Evolutionary conservation across 2,329 filamentous ascomycete genomes (phyloP), one percentile per base, ranked within the genome.

Genomic region (Trichoderma gracile): DNA sequence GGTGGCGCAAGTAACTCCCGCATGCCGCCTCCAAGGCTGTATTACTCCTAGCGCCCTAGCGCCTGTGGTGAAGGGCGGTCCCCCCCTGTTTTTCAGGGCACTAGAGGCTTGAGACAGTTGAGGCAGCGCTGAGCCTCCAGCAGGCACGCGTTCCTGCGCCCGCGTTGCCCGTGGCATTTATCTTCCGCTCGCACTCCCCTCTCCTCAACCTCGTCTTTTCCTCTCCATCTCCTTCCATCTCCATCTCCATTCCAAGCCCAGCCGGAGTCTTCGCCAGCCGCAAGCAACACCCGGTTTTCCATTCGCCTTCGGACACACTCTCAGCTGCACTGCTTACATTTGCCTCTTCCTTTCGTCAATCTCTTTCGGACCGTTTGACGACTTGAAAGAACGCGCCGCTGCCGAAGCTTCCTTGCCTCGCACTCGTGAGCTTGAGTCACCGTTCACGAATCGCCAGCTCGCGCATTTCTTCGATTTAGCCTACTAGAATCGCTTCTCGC

Each of bases 141-240:
- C 56, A 21, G 63, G 57, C 63, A 56, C 63, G 63, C 63, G 63
- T 65, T 64, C 63, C 58, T 65, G 42, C 58, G 52, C 64, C 47
- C 53, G 54, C 53, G 61, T 40, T 54, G 42, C 49, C 50, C n/a
- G n/a, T 23, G 25, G 15, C 23, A 63, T 63, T 56, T 63, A 57
- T 57, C 52, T 43, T 21, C 45, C 45, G 17, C 64, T 53, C 27
- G 25, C 50, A 38, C 52, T 63, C 59, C 64, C 47, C 58, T 57
- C 57, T 50, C 33, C 63, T 46, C 45, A 60, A 49, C 45, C 43
- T 52, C 45, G 25, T n/a, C 54, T 56, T 38, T 49, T 57, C 45
- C 50, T 63, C 45, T 53, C 52, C 33, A 38, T 38, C 33, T 38
- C 30, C 30, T 7, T 33, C 33, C 30, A 33, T 30, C 27, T 30